These are phyloP conservation scores for Paramecium octaurelia DNA, from an alignment of 73 alveolate species.

Conservation along the genomic window DNA sequence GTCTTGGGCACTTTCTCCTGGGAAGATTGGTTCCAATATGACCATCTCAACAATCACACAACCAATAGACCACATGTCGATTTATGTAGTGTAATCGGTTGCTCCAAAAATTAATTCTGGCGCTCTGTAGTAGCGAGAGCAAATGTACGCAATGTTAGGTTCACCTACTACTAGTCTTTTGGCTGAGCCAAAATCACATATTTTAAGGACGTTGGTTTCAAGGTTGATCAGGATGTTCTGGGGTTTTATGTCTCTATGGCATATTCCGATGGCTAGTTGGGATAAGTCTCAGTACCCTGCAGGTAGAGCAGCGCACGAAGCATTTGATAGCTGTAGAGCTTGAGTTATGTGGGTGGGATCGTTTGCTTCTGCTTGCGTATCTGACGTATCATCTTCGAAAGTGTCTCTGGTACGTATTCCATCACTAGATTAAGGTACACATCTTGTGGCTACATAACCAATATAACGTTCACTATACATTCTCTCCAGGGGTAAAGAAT, in stretches of 20 bases:
- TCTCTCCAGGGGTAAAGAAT: slow-evolving; percentile 84
- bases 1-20: slow-evolving; percentile 85
- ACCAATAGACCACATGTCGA: slow-evolving; percentile 93
- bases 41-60: slow-evolving; percentile 90
- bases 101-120: slow-evolving; percentile 81
- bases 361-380: slow-evolving; percentile 71
- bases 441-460: slow-evolving; percentile 65
- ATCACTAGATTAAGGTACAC: slow-evolving; percentile 85
- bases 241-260: slow-evolving; percentile 88
- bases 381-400: slow-evolving; percentile 73
- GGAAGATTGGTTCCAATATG: slow-evolving; percentile 82
- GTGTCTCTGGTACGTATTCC: slow-evolving; percentile 92
- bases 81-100: slow-evolving; percentile 70
- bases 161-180: slow-evolving; percentile 80
- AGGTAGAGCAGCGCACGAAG: slow-evolving; percentile 81
- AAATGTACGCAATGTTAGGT: slow-evolving; percentile 80
- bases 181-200: slow-evolving; percentile 92
- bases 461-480: slow-evolving; percentile 40
- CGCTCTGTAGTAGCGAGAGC: slow-evolving; percentile 83
- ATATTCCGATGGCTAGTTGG: slow-evolving; percentile 66
- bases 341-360: slow-evolving; percentile 75
- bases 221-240: slow-evolving; percentile 70
- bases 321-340: slow-evolving; percentile 89
- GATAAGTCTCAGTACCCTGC: slow-evolving; percentile 52
- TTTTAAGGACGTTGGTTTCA: slow-evolving; percentile 54